Conservation (phyloP, 768 basidiomycete genomes). For the Phaeotremella fagi region DNA sequence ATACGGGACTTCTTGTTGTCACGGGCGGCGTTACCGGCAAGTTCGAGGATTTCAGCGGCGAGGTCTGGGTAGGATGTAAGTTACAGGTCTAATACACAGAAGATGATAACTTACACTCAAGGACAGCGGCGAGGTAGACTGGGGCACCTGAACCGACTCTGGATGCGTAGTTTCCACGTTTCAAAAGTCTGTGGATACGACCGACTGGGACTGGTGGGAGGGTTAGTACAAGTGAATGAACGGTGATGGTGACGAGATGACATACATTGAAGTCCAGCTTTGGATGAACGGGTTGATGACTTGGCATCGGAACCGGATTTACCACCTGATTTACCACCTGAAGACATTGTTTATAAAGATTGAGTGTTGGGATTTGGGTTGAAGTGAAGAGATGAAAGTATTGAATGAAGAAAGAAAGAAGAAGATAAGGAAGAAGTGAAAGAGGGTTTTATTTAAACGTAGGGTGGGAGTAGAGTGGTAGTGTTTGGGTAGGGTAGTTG, state of each 20-base stretch:
- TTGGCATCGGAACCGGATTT: slow-evolving; percentile 54
- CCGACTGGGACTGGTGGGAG: slow-evolving; percentile 65
- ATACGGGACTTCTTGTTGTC: slow-evolving; percentile 91
- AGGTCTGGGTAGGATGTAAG: slow-evolving; percentile 56
- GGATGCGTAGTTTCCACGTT: slow-evolving; percentile 75
- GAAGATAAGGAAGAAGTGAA: slow-evolving; percentile 1
- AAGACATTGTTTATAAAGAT: slow-evolving; percentile 43
- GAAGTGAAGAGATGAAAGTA: slow-evolving; percentile 11
- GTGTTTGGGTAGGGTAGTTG: too few relatives aligned
- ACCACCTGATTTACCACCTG: slow-evolving; percentile 49
- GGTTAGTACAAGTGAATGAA: slow-evolving; percentile 12
- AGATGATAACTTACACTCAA: slow-evolving; percentile 56
- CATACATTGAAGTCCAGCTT: slow-evolving; percentile 51
- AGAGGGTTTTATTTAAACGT: slow-evolving; percentile 7
- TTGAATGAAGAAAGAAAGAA: slow-evolving; percentile 18
- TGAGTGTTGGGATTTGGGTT: slow-evolving; percentile 23
- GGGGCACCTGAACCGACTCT: slow-evolving; percentile 87
- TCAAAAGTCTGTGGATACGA: slow-evolving; percentile 84
- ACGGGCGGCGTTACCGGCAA: slow-evolving; percentile 71
- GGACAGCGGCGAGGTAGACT: slow-evolving; percentile 84
- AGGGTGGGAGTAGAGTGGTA: background rate
- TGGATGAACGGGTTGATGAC: slow-evolving; percentile 63
- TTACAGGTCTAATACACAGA: background rate
- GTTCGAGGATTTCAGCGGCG: slow-evolving; percentile 86
- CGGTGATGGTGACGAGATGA: slow-evolving; percentile 52